These are phyloP conservation scores for Geranium incanum DNA, from an alignment of 441 rosid species.

Conservation along the genomic window DNA sequence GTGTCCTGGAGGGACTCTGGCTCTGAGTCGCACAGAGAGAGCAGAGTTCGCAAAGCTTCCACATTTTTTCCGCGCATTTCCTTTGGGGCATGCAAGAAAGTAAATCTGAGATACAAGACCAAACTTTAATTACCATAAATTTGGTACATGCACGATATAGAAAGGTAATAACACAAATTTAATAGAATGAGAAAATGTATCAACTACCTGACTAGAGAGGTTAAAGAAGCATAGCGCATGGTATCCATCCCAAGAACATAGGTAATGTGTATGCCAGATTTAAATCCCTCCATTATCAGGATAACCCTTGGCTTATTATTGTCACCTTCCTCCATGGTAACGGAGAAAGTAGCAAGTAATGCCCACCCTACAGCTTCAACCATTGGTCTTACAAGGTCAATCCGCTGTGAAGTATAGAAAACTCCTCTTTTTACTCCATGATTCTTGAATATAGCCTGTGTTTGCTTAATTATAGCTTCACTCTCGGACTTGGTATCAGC, in stretches of 20 bases:
- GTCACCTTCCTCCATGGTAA: constrained; percentile 99
- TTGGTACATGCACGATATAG: background rate
- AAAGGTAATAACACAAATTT: constrained; percentile 10
- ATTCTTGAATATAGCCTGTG: constrained; percentile 87
- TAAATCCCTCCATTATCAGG: constrained; percentile 98
- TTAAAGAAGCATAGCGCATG: constrained; percentile 96
- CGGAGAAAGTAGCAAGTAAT: constrained; percentile 94
- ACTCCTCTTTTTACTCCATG: constrained; percentile 87
- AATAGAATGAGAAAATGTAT: constrained; percentile 1
- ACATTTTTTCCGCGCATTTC: constrained; percentile 97
- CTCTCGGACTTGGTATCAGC: constrained; percentile 68
- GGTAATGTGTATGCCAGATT: constrained; percentile 91
- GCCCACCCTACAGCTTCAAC: constrained; percentile 99
- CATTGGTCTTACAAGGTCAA: constrained; percentile 90
- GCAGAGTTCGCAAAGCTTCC: constrained; percentile 85
- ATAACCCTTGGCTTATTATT: constrained; percentile 84
- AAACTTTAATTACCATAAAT: constrained; percentile 24
- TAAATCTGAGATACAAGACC: constrained; percentile 57
- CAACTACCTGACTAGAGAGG: constrained; percentile 83
- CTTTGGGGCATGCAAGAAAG: constrained; percentile 99
- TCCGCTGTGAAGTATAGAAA: constrained; percentile 67
- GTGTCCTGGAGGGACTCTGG: constrained; percentile 89
- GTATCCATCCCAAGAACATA: constrained; percentile 97
- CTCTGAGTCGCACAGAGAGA: constrained; percentile 72
- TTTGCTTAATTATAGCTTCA: constrained; percentile 82